Percentiles rank a stretch among this genome's conserved stretches.
Conservation (phyloP, 2,329 filamentous ascomycete genomes). For the Pseudonectria buxi region DNA sequence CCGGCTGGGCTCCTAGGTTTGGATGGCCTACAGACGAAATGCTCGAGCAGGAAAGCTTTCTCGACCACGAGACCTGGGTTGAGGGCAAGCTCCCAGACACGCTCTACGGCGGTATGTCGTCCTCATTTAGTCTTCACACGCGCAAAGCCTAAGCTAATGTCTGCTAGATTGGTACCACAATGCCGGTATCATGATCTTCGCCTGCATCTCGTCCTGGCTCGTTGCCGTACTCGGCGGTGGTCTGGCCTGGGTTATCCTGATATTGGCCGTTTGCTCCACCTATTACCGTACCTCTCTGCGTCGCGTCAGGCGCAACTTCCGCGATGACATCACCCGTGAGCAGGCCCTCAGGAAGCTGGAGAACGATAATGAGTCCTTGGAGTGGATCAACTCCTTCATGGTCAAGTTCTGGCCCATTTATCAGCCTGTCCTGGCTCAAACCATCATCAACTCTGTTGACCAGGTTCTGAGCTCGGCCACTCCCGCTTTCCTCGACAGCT, state of each 20-base stretch:
- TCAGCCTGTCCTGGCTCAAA: slow-evolving; percentile 84
- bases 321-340: slow-evolving; percentile 87
- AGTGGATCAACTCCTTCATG: slow-evolving; percentile 99
- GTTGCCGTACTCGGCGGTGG: slow-evolving; percentile 85
- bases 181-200: slow-evolving; percentile 86
- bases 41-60: slow-evolving; percentile 57
- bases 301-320: slow-evolving; percentile 88
- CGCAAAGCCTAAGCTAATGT: slow-evolving; percentile 5
- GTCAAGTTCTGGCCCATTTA: slow-evolving; percentile 99
- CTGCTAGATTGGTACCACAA: slow-evolving; percentile 95
- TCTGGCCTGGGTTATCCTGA: slow-evolving; percentile 83
- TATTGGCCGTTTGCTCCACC: slow-evolving; percentile 87
- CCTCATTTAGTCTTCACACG: background rate
- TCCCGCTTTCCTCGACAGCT: slow-evolving; percentile 84
- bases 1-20: slow-evolving; percentile 86
- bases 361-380: slow-evolving; percentile 83
- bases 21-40: slow-evolving; percentile 58
- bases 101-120: slow-evolving; percentile 70
- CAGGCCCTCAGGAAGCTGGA: slow-evolving; percentile 82
- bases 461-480: slow-evolving; percentile 92
- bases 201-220: slow-evolving; percentile 84
- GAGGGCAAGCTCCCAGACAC: slow-evolving; percentile 81
- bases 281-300: slow-evolving; percentile 96
- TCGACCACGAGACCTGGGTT: slow-evolving; percentile 83
- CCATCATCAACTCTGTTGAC: slow-evolving; percentile 88